Conservation (phyloP, 768 basidiomycete species). For the Hortiboletus flavorubellus region DNA sequence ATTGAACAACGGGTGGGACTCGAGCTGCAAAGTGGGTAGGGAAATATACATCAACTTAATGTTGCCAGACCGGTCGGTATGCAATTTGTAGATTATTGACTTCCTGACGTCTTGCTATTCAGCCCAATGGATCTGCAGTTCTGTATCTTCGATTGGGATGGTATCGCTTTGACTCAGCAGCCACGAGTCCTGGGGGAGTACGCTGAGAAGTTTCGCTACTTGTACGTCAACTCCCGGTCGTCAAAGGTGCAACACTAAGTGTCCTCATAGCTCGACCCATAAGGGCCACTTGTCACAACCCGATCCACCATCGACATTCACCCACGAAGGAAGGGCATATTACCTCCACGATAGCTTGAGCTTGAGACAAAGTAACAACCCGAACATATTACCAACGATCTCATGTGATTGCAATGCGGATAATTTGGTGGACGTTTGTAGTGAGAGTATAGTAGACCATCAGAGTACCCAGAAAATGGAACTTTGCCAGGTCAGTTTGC, state of each 20-base stretch:
- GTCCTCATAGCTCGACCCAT: slow-evolving; percentile 32
- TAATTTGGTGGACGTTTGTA: slow-evolving; percentile 23
- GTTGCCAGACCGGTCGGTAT: slow-evolving; percentile 53
- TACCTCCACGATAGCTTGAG: slow-evolving; percentile 45
- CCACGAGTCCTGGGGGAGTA: slow-evolving; percentile 46
- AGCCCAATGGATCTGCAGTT: slow-evolving; percentile 62
- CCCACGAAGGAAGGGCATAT: slow-evolving; percentile 37
- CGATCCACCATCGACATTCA: slow-evolving; percentile 44
- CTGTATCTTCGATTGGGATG: slow-evolving; percentile 34
- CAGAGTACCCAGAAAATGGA: slow-evolving; percentile 51
- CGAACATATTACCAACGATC: slow-evolving; percentile 6
- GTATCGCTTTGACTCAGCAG: slow-evolving; percentile 29
- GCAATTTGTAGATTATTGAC: not conserved
- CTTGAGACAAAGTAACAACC: slow-evolving; percentile 43
- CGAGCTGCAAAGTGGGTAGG: slow-evolving; percentile 35
- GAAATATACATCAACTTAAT: slow-evolving; percentile 45
- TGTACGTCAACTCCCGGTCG: slow-evolving; percentile 35
- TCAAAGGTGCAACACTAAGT: slow-evolving; percentile 2
- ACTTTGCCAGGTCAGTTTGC: slow-evolving; percentile 49
- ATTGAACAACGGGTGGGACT: not conserved
- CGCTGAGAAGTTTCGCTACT: slow-evolving; percentile 35
- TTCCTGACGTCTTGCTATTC: slow-evolving; percentile 5
- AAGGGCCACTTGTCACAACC: slow-evolving; percentile 36
- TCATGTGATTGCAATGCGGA: slow-evolving; percentile 1
- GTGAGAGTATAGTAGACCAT: slow-evolving; percentile 51